These are phyloP conservation scores for Cryptococcus sp. DNA, from an alignment of 1,284 basidiomycete species.

Conservation along the genomic window DNA sequence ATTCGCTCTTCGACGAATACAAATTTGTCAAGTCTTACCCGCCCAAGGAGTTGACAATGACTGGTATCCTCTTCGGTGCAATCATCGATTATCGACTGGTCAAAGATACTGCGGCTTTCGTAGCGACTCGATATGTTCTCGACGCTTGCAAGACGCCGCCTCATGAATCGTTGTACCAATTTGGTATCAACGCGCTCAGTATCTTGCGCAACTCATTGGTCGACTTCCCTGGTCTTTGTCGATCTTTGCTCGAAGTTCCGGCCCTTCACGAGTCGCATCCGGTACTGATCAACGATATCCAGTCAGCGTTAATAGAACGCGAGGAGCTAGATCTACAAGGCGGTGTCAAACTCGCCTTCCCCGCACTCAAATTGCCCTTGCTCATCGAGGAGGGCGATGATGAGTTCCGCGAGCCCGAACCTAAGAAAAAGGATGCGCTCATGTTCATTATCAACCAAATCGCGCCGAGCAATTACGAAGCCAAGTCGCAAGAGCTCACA, in stretches of 20 bases:
- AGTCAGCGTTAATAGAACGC: constrained; percentile 63
- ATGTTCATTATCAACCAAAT: constrained; percentile 99
- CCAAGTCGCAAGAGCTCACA: constrained; percentile 80
- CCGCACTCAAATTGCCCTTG: constrained; percentile 53
- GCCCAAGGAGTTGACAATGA: constrained; percentile 90
- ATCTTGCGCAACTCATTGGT: constrained; percentile 84
- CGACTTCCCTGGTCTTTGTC: constrained; percentile 93
- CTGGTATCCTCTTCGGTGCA: constrained; percentile 93
- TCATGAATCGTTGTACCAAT: constrained; percentile 86
- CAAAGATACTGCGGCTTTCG: constrained; percentile 92
- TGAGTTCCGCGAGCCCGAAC: constrained; percentile 68
- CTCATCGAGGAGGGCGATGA: constrained; percentile 58
- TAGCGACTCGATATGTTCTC: constrained; percentile 94
- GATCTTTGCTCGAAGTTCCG: constrained; percentile 82
- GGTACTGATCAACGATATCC: constrained; percentile 74
- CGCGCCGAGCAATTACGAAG: constrained; percentile 88
- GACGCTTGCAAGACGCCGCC: constrained; percentile 89
- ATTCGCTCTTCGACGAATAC: constrained; percentile 99
- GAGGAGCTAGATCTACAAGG: constrained; percentile 53
- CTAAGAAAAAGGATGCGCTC: constrained; percentile 89
- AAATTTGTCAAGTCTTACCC: constrained; percentile 99
- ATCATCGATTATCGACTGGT: constrained; percentile 93
- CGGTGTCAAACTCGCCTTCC: constrained; percentile 55
- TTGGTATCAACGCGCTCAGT: constrained; percentile 86
- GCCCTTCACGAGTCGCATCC: constrained; percentile 84